Evolutionary conservation across 805 yeast species (phyloP).

Genomic region (Candida odintsovae): DNA sequence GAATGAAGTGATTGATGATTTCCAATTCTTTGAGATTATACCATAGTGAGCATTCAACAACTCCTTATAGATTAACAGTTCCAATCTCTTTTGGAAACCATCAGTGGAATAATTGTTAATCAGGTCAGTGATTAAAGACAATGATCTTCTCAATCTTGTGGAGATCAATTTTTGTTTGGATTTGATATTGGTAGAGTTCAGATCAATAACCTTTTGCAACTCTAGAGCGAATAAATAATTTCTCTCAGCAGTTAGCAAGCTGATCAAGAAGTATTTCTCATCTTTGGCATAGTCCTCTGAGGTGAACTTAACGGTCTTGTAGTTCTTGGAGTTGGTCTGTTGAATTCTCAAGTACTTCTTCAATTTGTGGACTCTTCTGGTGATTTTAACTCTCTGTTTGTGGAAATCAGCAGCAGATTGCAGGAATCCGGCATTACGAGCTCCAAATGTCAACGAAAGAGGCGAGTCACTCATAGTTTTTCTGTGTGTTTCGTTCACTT

Average conservation of each 20-base stretch:
- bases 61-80: constrained; percentile 37
- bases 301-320: constrained; percentile 42
- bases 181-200: constrained; percentile 34
- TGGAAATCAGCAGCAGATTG: constrained; percentile 64
- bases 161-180: constrained; percentile 44
- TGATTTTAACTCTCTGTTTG: constrained; percentile 58
- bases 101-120: constrained; percentile 28
- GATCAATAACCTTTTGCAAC: constrained; percentile 47
- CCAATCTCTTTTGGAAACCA: constrained; percentile 29
- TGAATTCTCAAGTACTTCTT: constrained; percentile 61
- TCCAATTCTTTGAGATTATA: constrained; percentile 52
- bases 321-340: constrained; percentile 62
- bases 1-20: constrained; percentile 41
- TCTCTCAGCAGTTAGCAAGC: constrained; percentile 72
- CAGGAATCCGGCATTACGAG: constrained; percentile 56
- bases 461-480: constrained; percentile 14
- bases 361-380: constrained; percentile 53
- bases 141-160: constrained; percentile 65
- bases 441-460: constrained; percentile 35
- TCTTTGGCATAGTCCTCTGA: constrained; percentile 46
- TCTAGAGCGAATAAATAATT: constrained; percentile 67
- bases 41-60: constrained; percentile 47
- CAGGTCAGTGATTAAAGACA: constrained; percentile 38
- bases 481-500: neutral
- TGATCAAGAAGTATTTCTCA: constrained; percentile 47